Evolutionary conservation across 192 early-diverging fungal genomes (phyloP).

Genomic region (Coemansia sp.): DNA sequence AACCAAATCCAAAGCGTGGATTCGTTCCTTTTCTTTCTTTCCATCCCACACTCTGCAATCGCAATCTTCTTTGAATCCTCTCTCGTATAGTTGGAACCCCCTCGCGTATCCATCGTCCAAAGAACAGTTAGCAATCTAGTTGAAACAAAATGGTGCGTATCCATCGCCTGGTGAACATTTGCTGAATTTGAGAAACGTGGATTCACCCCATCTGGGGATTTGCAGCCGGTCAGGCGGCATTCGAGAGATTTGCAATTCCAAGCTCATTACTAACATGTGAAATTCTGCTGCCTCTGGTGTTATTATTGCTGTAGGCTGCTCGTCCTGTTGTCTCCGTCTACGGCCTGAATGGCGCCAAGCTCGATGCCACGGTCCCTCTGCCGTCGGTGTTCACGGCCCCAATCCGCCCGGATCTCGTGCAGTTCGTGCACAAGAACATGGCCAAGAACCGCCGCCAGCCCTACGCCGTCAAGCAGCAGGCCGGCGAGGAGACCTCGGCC

Average conservation of each 20-base stretch:
- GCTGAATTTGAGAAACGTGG: background rate
- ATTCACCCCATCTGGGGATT: background rate
- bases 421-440: conserved; percentile 96
- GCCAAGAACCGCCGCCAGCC: conserved; percentile 98
- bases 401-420: conserved; percentile 94
- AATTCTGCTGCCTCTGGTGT: background rate
- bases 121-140: background rate
- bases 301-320: conserved; percentile 39
- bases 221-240: background rate
- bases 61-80: too few relatives aligned
- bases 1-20: background rate
- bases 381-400: conserved; percentile 95
- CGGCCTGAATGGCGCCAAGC: conserved; percentile 74
- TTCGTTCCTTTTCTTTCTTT: background rate
- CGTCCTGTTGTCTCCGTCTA: conserved; percentile 92
- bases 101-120: background rate
- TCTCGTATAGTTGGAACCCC: background rate
- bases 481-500: conserved; percentile 98
- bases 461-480: conserved; percentile 92
- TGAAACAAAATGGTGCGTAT: conserved; percentile 13
- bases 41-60: background rate
- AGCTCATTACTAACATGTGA: background rate
- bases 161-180: background rate
- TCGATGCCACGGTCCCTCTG: conserved; percentile 73
- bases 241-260: background rate